Conservation (phyloP, 2,329 filamentous ascomycete species). For the Alternaria ventricosa region DNA sequence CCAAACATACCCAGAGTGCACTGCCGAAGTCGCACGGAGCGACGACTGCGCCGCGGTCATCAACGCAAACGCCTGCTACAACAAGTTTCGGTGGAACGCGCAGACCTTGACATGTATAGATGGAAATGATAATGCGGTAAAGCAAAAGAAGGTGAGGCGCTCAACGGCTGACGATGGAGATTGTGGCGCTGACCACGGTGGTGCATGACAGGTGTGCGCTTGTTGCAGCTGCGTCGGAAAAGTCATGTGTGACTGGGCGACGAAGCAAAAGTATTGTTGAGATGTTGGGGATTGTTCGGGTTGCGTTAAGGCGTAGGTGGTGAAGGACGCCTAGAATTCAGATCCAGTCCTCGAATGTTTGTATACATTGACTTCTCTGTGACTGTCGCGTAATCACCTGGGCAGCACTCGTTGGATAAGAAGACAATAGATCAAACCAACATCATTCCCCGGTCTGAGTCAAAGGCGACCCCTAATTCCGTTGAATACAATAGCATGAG, state of each 20-base stretch:
- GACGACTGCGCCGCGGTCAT: slow-evolving; percentile 41
- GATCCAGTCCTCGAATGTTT: neutral
- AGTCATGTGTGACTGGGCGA: slow-evolving; percentile 40
- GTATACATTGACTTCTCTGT: neutral
- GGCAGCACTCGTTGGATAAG: too few species aligned
- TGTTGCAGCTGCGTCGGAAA: slow-evolving; percentile 41
- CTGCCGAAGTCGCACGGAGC: slow-evolving; percentile 28
- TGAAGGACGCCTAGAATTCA: neutral
- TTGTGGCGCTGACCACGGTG: neutral
- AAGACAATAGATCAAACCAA: too few species aligned
- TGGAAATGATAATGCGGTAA: slow-evolving; percentile 28
- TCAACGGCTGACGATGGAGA: neutral
- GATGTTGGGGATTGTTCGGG: neutral
- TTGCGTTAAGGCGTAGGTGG: neutral
- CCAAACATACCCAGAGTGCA: slow-evolving; percentile 31
- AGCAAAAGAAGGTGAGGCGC: slow-evolving; percentile 29
- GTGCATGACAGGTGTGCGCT: slow-evolving; percentile 31
- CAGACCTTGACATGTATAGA: slow-evolving; percentile 37
- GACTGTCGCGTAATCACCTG: neutral
- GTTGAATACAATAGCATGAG: too few species aligned
- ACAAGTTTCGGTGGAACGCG: slow-evolving; percentile 34
- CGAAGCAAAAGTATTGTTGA: slow-evolving; percentile 27
- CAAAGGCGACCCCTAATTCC: too few species aligned
- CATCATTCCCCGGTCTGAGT: too few species aligned
- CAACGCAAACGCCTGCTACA: slow-evolving; percentile 43